These are phyloP conservation scores for Ilex asprella DNA, from an alignment of 257 asterid genomes.

Conservation along the genomic window DNA sequence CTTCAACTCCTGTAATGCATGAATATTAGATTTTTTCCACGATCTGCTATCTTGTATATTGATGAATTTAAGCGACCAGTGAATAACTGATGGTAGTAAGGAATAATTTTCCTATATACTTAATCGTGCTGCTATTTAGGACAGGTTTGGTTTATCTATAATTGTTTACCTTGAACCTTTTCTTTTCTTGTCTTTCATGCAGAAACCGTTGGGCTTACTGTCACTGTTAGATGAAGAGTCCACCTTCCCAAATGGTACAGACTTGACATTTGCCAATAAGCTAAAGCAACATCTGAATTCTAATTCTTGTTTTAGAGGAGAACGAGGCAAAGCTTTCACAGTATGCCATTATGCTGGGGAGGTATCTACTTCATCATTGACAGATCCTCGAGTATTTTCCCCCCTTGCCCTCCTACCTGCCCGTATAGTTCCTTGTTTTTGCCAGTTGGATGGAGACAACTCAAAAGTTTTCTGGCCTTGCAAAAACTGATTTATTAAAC, in stretches of 20 bases:
- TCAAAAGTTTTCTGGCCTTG: too few relatives aligned
- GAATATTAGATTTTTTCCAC: too few relatives aligned
- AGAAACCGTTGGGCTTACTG: constrained; percentile 89
- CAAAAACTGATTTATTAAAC: too few relatives aligned
- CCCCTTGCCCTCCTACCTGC: neutral
- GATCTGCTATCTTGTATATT: too few relatives aligned
- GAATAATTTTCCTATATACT: too few relatives aligned
- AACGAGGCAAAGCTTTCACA: constrained; percentile 74
- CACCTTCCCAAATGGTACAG: constrained; percentile 95
- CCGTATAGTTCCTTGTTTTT: too few relatives aligned
- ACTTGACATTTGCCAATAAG: constrained; percentile 91
- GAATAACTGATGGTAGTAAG: too few relatives aligned
- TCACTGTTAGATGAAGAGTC: constrained; percentile 97
- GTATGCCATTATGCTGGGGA: constrained; percentile 97
- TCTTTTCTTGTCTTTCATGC: constrained; percentile 26
- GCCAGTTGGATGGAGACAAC: too few relatives aligned
- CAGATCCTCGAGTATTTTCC: neutral
- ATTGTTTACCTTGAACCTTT: neutral
- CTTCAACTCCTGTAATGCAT: too few relatives aligned
- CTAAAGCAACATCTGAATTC: constrained; percentile 80
- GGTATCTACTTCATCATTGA: constrained; percentile 36
- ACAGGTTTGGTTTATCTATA: too few relatives aligned
- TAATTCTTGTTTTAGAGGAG: constrained; percentile 81
- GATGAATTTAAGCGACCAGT: too few relatives aligned
- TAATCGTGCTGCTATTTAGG: too few relatives aligned